Percentiles rank a stretch among this genome's conserved stretches.
Conservation (phyloP, 2,329 filamentous ascomycete genomes). For the Immersiporthe knoxdaviesiana region DNA sequence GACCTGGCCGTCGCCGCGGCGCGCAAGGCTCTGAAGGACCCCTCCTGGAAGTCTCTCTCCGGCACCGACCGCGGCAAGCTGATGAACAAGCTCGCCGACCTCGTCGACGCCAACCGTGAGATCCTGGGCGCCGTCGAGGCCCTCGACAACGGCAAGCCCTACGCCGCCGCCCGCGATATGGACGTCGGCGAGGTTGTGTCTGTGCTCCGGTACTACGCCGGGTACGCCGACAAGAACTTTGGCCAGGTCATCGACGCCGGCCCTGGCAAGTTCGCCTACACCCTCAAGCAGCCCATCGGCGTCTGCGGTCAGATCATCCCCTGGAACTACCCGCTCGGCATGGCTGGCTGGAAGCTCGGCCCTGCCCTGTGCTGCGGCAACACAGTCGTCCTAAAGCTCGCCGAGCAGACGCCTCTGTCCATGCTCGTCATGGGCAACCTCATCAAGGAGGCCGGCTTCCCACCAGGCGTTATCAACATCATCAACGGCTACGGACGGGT, state of each 20-base stretch:
- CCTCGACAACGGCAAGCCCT: slow-evolving; percentile 82
- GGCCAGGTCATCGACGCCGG: slow-evolving; percentile 77
- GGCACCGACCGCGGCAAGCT: slow-evolving; percentile 69
- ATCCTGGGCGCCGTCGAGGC: slow-evolving; percentile 62
- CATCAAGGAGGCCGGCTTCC: slow-evolving; percentile 74
- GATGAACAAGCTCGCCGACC: slow-evolving; percentile 70
- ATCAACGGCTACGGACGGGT: slow-evolving; percentile 66
- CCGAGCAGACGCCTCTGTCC: slow-evolving; percentile 67
- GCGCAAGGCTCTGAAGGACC: slow-evolving; percentile 67
- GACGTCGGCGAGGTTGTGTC: slow-evolving; percentile 57
- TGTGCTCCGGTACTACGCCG: slow-evolving; percentile 74
- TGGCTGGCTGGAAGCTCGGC: slow-evolving; percentile 78
- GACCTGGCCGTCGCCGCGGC: slow-evolving; percentile 72
- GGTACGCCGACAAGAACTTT: slow-evolving; percentile 78
- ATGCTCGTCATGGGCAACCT: slow-evolving; percentile 66
- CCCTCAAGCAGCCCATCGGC: slow-evolving; percentile 74
- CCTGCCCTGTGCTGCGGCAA: slow-evolving; percentile 69
- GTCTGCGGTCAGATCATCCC: slow-evolving; percentile 79
- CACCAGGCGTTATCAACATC: slow-evolving; percentile 74
- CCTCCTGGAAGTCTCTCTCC: slow-evolving; percentile 70
- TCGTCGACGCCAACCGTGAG: slow-evolving; percentile 67
- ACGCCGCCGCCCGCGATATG: slow-evolving; percentile 64
- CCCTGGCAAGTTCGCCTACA: slow-evolving; percentile 74
- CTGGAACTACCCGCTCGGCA: slow-evolving; percentile 79
- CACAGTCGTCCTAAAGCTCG: slow-evolving; percentile 65